Percentiles rank a stretch among this genome's conserved stretches.
These are phyloP conservation scores for Triticum turgidum DNA, from an alignment of 176 grass and related monocot species.

Conservation along the genomic window DNA sequence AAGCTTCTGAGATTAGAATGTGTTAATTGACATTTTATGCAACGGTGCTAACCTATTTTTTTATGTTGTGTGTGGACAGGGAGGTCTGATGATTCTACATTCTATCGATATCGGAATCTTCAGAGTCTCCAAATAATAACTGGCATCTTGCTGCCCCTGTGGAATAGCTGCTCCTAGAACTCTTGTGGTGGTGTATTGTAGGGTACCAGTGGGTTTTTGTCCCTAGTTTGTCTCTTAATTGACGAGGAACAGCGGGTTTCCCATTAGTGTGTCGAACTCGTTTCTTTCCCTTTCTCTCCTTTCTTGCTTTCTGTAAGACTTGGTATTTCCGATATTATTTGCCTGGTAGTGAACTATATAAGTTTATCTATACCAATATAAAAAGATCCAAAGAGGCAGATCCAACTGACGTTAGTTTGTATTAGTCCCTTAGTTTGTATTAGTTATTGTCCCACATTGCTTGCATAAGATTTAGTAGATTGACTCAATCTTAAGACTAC, in stretches of 20 bases:
- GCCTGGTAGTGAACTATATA: not conserved
- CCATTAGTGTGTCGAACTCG: not conserved
- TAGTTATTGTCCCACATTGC: no score
- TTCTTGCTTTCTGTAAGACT: constrained; percentile 7
- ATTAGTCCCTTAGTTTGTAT: not conserved
- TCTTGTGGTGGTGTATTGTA: not conserved
- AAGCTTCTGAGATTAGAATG: not conserved
- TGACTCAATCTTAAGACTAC: not conserved
- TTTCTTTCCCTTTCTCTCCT: not conserved
- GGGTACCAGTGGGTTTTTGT: not conserved
- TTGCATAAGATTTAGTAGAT: constrained; percentile 21
- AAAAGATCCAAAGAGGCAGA: no score
- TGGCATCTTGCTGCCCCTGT: not conserved
- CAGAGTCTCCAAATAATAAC: not conserved
- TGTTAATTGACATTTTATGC: not conserved
- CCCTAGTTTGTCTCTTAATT: not conserved
- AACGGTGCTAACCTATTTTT: not conserved
- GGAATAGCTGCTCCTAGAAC: not conserved
- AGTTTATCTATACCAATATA: not conserved
- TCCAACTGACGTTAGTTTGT: no score
- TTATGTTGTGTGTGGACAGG: not conserved
- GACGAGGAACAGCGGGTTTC: not conserved
- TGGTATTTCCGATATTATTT: not conserved
- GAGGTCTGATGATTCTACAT: not conserved
- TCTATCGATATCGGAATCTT: not conserved